Evolutionary conservation across 768 basidiomycete species (phyloP).

Genomic region (Suillus luteus): DNA sequence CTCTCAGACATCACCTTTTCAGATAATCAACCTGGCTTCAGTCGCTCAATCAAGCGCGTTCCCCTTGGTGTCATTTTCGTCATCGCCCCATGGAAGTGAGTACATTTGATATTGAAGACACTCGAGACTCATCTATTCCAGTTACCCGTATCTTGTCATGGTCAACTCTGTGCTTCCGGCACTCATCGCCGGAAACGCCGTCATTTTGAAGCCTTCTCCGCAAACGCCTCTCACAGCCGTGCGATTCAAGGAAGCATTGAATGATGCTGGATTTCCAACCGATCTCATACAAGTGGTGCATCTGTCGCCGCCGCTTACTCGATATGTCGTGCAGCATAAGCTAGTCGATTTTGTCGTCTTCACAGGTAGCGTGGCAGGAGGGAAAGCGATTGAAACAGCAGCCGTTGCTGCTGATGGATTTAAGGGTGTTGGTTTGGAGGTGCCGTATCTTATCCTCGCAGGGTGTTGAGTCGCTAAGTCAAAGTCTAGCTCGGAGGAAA

Average conservation of each 20-base stretch:
- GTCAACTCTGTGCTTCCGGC: slow-evolving; percentile 94
- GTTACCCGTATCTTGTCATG: slow-evolving; percentile 87
- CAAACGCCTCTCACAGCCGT: slow-evolving; percentile 93
- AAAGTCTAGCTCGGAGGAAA: slow-evolving; percentile 83
- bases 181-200: slow-evolving; percentile 86
- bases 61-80: slow-evolving; percentile 88
- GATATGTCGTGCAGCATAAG: slow-evolving; percentile 62
- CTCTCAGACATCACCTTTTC: slow-evolving; percentile 75
- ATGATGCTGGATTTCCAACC: slow-evolving; percentile 76
- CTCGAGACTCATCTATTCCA: slow-evolving; percentile 31
- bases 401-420: slow-evolving; percentile 70
- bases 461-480: slow-evolving; percentile 11
- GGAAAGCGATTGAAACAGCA: slow-evolving; percentile 69
- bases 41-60: slow-evolving; percentile 77
- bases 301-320: slow-evolving; percentile 62
- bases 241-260: slow-evolving; percentile 68
- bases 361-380: slow-evolving; percentile 85
- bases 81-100: slow-evolving; percentile 92
- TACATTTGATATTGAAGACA: slow-evolving; percentile 12
- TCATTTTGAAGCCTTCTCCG: slow-evolving; percentile 93
- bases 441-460: slow-evolving; percentile 28
- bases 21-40: slow-evolving; percentile 82
- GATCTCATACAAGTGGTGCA: slow-evolving; percentile 78
- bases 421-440: slow-evolving; percentile 88
- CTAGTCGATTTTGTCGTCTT: slow-evolving; percentile 83